A percentile compares a stretch with the other conserved stretches of the same genome.
phyloP scores from a whole-genome alignment of 1,284 basidiomycete genomes.

The Inonotus obliquus region DNA sequence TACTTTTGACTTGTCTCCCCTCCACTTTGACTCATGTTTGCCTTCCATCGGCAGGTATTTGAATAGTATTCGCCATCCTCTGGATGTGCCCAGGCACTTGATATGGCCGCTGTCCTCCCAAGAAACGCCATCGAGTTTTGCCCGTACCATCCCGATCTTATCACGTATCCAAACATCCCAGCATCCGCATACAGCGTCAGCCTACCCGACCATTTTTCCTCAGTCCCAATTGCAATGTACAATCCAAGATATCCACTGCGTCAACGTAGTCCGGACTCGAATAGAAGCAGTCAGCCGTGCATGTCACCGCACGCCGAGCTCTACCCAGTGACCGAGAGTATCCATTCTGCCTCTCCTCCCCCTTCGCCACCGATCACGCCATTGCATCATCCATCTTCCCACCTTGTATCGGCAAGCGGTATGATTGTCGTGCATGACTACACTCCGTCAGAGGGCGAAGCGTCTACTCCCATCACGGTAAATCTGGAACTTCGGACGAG shows the following conservation, averaged over 20 bases:
- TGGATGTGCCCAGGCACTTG: neutral
- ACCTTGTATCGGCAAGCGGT: conserved; percentile 37
- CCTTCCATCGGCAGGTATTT: neutral
- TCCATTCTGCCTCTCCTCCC: neutral
- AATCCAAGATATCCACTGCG: neutral
- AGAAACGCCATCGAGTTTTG: neutral
- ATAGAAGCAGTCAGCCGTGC: conserved; percentile 8
- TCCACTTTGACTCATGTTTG: neutral
- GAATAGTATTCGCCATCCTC: neutral
- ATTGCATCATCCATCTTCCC: conserved; percentile 13
- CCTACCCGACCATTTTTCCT: neutral
- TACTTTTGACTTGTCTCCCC: neutral
- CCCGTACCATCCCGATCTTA: neutral
- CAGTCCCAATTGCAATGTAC: neutral
- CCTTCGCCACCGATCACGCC: neutral
- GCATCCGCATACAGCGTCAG: neutral
- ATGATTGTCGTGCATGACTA: conserved; percentile 59
- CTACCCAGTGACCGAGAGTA: neutral
- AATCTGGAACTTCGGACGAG: conserved; percentile 50
- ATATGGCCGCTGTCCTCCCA: neutral
- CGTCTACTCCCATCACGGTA: conserved; percentile 53
- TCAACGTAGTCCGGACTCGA: neutral
- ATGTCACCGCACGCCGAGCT: neutral
- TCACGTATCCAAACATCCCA: neutral
- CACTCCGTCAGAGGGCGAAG: conserved; percentile 54